Percentiles rank a stretch among this genome's conserved stretches.
These are phyloP conservation scores for Liriodendron chinense DNA, from an alignment of 164 flowering plant genomes.

Conservation along the genomic window DNA sequence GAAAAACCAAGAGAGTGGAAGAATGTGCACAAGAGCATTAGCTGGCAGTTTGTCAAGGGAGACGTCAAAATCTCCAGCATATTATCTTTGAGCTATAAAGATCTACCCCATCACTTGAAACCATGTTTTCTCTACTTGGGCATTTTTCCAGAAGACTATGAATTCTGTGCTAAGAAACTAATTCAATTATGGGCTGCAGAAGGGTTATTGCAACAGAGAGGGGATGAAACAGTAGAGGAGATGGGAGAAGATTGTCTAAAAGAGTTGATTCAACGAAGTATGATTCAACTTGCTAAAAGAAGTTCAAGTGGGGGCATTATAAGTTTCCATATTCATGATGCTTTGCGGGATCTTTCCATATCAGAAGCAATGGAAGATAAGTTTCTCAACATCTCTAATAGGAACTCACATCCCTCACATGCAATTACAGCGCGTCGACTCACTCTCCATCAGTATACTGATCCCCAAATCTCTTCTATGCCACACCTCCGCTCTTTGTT, in stretches of 20 bases:
- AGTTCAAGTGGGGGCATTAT: background rate
- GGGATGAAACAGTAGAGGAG: constrained; percentile 10
- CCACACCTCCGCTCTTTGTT: background rate
- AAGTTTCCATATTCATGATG: constrained; percentile 5
- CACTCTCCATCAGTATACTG: background rate
- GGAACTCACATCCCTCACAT: background rate
- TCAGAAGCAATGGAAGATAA: constrained; percentile 4
- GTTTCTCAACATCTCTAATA: background rate
- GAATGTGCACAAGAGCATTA: background rate
- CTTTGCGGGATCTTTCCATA: background rate
- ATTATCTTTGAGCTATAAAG: constrained; percentile 10
- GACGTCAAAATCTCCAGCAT: background rate
- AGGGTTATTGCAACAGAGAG: background rate
- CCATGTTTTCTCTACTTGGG: constrained; percentile 11
- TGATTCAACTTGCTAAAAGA: constrained; percentile 6
- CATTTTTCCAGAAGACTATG: background rate
- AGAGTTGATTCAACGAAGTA: constrained; percentile 4
- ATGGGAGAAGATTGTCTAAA: constrained; percentile 9
- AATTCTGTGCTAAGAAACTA: background rate
- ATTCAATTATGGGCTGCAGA: constrained; percentile 6
- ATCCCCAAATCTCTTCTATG: background rate
- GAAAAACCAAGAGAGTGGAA: background rate
- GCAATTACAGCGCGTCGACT: background rate
- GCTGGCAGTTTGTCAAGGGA: background rate
- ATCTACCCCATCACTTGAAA: constrained; percentile 13